A percentile compares a stretch with the other conserved stretches of the same genome.
These are phyloP conservation scores for Kickxella alabastrina DNA, from an alignment of 192 early-diverging fungal genomes.

Conservation along the genomic window DNA sequence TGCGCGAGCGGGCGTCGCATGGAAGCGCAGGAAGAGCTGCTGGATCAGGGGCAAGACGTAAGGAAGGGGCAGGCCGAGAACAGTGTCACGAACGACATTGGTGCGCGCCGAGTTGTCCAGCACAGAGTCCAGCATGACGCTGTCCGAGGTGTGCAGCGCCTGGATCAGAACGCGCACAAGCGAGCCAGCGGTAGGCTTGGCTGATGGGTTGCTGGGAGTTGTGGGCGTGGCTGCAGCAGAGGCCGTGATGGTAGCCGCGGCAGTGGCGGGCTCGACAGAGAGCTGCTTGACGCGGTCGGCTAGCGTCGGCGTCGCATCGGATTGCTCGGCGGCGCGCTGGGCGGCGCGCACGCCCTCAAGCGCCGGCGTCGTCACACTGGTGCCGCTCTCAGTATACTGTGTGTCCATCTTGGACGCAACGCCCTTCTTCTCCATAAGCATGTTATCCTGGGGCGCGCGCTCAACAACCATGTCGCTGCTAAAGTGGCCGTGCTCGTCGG, in stretches of 20 bases:
- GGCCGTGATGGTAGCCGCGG: background rate
- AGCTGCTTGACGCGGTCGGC: constrained; percentile 41
- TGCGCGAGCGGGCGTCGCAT: constrained; percentile 21
- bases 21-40: constrained; percentile 47
- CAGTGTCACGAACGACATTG: constrained; percentile 41
- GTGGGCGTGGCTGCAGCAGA: background rate
- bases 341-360: constrained; percentile 12
- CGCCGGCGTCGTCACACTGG: constrained; percentile 8
- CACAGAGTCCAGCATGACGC: constrained; percentile 30
- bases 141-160: constrained; percentile 38
- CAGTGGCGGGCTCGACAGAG: constrained; percentile 10
- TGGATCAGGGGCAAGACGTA: constrained; percentile 43
- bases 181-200: constrained; percentile 19
- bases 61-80: constrained; percentile 24
- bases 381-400: constrained; percentile 20
- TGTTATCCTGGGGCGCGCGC: constrained; percentile 21
- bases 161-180: constrained; percentile 50
- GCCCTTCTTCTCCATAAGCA: background rate
- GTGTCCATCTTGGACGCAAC: background rate
- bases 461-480: constrained; percentile 10
- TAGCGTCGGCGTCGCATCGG: constrained; percentile 14
- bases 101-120: constrained; percentile 30
- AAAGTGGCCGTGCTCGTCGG: constrained; percentile 27
- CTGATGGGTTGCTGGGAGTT: background rate
- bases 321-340: constrained; percentile 8